phyloP scores from a whole-genome alignment of 768 basidiomycete species.

The Tricholoma hemisulphureum region DNA sequence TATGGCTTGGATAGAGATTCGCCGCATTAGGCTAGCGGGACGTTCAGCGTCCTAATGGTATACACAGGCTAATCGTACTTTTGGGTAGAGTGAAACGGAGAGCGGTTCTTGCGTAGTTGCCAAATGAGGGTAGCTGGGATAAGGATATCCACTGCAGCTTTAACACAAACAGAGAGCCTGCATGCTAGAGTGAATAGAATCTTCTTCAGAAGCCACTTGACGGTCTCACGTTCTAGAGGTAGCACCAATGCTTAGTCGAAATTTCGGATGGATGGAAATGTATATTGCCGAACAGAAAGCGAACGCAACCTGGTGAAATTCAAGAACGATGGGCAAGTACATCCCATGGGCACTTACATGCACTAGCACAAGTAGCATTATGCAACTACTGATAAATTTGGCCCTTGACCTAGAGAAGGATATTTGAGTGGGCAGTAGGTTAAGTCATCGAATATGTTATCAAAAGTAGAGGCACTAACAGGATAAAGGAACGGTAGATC shows the following conservation, averaged over 20 bases:
- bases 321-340: not conserved
- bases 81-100: conserved; percentile 9
- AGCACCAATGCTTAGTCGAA: conserved; percentile 1
- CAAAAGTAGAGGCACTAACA: conserved; percentile 1
- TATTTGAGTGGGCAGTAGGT: not conserved
- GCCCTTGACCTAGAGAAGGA: not conserved
- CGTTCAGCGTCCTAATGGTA: not conserved
- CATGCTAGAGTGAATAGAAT: not conserved
- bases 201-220: too few species aligned
- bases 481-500: conserved; percentile 8
- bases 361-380: not conserved
- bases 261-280: not conserved
- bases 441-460: not conserved
- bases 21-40: conserved; percentile 8
- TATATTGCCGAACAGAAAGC: not conserved
- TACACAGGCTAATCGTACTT: not conserved
- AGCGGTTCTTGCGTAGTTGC: conserved; percentile 8
- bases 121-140: conserved; percentile 11
- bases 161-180: conserved; percentile 8
- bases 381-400: not conserved
- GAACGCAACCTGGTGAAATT: not conserved
- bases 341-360: not conserved
- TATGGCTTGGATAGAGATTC: conserved; percentile 6
- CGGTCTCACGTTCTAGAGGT: conserved; percentile 7
- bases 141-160: conserved; percentile 5